phyloP scores from a whole-genome alignment of 208 protist species.

The Trypanosomatidae sp. region DNA sequence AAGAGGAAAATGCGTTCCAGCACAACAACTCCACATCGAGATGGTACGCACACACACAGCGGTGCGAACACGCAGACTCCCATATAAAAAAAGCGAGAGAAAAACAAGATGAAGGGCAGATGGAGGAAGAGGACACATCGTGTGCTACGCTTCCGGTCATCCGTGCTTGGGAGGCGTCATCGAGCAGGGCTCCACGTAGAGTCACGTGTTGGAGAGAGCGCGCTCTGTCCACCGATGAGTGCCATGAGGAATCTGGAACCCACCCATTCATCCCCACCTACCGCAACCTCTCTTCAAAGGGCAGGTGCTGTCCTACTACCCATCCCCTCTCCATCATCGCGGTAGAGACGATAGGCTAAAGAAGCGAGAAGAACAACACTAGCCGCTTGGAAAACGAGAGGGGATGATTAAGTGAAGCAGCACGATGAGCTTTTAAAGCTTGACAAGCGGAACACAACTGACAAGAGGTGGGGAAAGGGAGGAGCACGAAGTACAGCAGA shows the following conservation, averaged over 20 bases:
- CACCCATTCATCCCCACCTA: too few species aligned
- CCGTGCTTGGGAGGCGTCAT: not conserved
- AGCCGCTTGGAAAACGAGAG: too few species aligned
- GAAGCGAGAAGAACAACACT: too few species aligned
- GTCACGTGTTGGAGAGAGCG: not conserved
- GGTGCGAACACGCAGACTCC: not conserved
- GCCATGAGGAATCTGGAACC: too few species aligned
- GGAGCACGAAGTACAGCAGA: not conserved
- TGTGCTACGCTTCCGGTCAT: too few species aligned
- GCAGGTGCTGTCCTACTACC: too few species aligned
- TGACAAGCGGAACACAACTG: not conserved
- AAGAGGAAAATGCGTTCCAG: not conserved
- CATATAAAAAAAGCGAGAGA: not conserved
- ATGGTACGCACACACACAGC: conserved; percentile 5
- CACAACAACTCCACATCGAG: conserved; percentile 1
- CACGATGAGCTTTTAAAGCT: too few species aligned
- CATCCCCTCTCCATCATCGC: too few species aligned
- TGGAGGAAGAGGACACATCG: not conserved
- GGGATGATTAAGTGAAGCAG: too few species aligned
- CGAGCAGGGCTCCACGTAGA: not conserved
- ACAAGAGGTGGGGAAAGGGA: not conserved
- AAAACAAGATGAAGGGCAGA: not conserved
- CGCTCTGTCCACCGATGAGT: too few species aligned
- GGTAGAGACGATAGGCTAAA: too few species aligned
- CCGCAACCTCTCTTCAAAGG: too few species aligned